Conservation (phyloP, 1,139 yeast genomes). For the Sugiyamaella grinbergsii region DNA sequence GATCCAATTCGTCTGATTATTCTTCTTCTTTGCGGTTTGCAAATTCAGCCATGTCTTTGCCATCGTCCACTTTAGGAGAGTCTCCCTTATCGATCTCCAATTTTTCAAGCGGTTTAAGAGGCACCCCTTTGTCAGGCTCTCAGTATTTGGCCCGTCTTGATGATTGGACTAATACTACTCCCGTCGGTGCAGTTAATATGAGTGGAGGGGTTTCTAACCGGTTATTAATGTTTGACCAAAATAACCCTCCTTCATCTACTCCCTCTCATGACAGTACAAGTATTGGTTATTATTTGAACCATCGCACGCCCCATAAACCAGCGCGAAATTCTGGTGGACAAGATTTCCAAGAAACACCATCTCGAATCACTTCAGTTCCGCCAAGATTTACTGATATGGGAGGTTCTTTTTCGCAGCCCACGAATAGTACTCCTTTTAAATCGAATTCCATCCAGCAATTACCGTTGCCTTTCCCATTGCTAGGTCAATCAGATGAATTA, state of each 20-base stretch:
- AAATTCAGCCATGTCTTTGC: neutral
- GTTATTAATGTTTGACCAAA: conserved; percentile 12
- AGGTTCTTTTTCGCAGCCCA: neutral
- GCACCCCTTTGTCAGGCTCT: conserved; percentile 3
- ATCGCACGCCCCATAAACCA: conserved; percentile 11
- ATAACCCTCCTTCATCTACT: conserved; percentile 4
- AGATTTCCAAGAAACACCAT: conserved; percentile 14
- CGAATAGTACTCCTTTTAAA: neutral
- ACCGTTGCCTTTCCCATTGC: conserved; percentile 4
- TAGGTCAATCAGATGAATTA: neutral
- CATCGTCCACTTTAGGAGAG: neutral
- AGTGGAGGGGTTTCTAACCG: conserved; percentile 8
- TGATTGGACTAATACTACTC: conserved; percentile 11
- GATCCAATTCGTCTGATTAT: neutral
- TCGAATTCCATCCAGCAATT: neutral
- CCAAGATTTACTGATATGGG: conserved; percentile 8
- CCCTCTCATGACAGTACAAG: neutral
- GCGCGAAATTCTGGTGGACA: neutral
- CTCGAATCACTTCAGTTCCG: conserved; percentile 1
- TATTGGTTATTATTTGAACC: conserved; percentile 1
- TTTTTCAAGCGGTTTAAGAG: neutral
- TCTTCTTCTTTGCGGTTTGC: conserved; percentile 1
- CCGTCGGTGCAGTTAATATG: conserved; percentile 5
- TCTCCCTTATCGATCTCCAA: conserved; percentile 2
- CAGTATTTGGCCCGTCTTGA: conserved; percentile 13